Conservation (phyloP, 192 early-diverging fungal genomes). For the Coemansia sp. region DNA sequence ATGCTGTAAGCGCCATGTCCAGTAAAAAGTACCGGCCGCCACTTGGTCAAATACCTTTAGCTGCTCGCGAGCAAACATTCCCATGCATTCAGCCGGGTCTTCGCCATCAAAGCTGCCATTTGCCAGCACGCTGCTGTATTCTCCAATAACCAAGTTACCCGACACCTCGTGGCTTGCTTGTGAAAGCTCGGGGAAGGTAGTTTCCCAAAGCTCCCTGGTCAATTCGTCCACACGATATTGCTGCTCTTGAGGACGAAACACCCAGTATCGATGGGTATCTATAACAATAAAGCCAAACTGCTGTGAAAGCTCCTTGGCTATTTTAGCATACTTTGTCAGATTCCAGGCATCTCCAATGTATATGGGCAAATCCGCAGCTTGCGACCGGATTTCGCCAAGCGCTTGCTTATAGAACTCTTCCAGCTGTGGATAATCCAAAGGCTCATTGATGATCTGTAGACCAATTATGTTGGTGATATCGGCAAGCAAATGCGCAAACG, state of each 20-base stretch:
- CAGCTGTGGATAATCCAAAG: conserved; percentile 7
- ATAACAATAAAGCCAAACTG: conserved; percentile 10
- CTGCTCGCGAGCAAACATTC: conserved; percentile 3
- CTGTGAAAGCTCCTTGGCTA: neutral
- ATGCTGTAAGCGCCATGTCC: conserved; percentile 16
- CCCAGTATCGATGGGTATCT: conserved; percentile 16
- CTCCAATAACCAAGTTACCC: conserved; percentile 15
- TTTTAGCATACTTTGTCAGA: neutral
- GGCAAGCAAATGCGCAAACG: conserved; percentile 7
- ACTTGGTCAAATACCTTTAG: conserved; percentile 4
- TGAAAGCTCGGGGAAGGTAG: conserved; percentile 1
- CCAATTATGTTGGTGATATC: conserved; percentile 11
- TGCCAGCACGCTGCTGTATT: conserved; percentile 13
- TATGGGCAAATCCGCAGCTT: neutral
- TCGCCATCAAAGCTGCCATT: conserved; percentile 15
- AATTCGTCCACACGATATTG: conserved; percentile 2
- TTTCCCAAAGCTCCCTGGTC: conserved; percentile 7
- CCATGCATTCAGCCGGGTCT: conserved; percentile 12
- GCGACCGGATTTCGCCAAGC: neutral
- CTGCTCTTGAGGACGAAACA: conserved; percentile 8
- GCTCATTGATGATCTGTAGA: conserved; percentile 15
- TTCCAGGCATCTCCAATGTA: conserved; percentile 17
- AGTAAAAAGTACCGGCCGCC: conserved; percentile 8
- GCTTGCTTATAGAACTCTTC: conserved; percentile 10
- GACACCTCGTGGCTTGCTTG: conserved; percentile 1